These are phyloP conservation scores for Candida stauntonica DNA, from an alignment of 805 yeast species.

Conservation along the genomic window DNA sequence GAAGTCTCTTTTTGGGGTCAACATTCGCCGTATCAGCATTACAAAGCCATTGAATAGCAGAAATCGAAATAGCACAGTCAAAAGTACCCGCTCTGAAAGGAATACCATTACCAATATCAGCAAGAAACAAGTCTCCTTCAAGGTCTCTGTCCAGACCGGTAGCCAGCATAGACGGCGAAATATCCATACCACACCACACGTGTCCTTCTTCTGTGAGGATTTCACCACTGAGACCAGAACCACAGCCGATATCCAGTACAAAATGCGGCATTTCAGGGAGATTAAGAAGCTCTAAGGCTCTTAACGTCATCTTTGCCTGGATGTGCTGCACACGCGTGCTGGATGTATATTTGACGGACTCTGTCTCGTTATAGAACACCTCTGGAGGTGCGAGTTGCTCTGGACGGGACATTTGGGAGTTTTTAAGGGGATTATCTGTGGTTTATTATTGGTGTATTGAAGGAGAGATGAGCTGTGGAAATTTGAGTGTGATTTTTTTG, in stretches of 20 bases:
- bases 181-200: slow-evolving; percentile 94
- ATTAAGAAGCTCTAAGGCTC: slow-evolving; percentile 86
- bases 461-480: neutral
- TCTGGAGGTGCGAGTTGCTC: slow-evolving; percentile 97
- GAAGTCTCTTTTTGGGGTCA: slow-evolving; percentile 79
- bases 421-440: neutral
- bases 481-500: neutral
- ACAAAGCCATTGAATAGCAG: slow-evolving; percentile 97
- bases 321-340: slow-evolving; percentile 97
- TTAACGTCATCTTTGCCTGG: slow-evolving; percentile 94
- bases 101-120: slow-evolving; percentile 90
- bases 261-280: slow-evolving; percentile 49
- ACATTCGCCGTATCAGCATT: slow-evolving; percentile 82
- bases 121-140: slow-evolving; percentile 87
- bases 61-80: slow-evolving; percentile 92
- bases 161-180: slow-evolving; percentile 92
- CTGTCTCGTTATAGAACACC: slow-evolving; percentile 86
- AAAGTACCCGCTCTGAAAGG: slow-evolving; percentile 96
- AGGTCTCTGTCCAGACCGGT: slow-evolving; percentile 89
- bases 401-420: slow-evolving; percentile 76
- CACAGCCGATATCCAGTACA: slow-evolving; percentile 91
- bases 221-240: slow-evolving; percentile 94
- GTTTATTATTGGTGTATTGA: neutral
- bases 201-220: slow-evolving; percentile 91
- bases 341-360: slow-evolving; percentile 83